Evolutionary conservation across 2,329 filamentous ascomycete genomes (phyloP).

Genomic region (Ascochyta viciae-villosae): DNA sequence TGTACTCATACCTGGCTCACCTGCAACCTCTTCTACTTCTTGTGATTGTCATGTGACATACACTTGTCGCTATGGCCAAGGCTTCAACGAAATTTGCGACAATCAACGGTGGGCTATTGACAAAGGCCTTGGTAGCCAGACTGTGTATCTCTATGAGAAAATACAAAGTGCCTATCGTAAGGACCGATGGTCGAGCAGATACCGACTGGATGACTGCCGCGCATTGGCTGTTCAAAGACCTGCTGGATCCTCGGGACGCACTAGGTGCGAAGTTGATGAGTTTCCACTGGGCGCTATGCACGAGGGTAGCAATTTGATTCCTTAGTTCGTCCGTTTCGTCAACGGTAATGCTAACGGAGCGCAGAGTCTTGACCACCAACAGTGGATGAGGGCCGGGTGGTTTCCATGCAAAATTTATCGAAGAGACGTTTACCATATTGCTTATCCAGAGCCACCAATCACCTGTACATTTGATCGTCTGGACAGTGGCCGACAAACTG

Average conservation of each 20-base stretch:
- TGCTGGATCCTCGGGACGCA: not conserved
- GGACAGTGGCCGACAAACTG: not conserved
- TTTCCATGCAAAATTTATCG: not conserved
- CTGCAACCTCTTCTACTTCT: not conserved
- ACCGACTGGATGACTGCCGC: no score
- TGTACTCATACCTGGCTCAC: not conserved
- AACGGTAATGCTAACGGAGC: not conserved
- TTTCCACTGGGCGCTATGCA: not conserved
- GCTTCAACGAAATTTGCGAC: not conserved
- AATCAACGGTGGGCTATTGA: not conserved
- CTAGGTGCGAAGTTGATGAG: not conserved
- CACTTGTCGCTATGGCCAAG: not conserved
- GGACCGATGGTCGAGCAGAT: no score
- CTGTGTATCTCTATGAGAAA: no score
- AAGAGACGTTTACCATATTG: not conserved
- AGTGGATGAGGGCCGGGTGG: not conserved
- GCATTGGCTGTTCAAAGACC: no score
- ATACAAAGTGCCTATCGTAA: no score
- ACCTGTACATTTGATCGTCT: not conserved
- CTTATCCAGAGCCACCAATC: not conserved
- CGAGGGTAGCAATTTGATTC: not conserved
- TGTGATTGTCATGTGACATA: not conserved
- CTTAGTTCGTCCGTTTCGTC: not conserved
- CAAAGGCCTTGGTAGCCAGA: not conserved
- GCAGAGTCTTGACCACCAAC: not conserved